Evolutionary conservation across 2,329 filamentous ascomycete species (phyloP).

Genomic region (Nemania diffusa): DNA sequence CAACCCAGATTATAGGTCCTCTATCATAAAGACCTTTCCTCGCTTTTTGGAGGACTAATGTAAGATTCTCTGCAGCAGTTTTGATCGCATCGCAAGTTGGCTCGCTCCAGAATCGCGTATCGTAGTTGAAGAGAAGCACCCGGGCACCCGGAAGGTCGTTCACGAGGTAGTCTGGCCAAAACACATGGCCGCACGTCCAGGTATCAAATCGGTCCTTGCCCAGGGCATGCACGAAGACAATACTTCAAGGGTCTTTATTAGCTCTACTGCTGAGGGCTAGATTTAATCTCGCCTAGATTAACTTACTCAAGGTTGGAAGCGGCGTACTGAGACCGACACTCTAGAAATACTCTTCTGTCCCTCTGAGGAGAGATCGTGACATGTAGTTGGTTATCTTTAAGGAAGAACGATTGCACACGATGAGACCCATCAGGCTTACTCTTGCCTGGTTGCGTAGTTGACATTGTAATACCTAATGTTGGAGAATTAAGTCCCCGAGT

Average conservation of each 20-base stretch:
- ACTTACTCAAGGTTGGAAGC: background rate
- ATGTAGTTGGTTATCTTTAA: background rate
- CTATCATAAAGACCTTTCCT: background rate
- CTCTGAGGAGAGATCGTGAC: background rate
- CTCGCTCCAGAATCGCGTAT: background rate
- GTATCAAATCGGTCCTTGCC: background rate
- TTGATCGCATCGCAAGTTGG: background rate
- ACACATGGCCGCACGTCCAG: background rate
- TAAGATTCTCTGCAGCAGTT: background rate
- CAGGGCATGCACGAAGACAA: background rate
- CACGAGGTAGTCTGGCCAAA: background rate
- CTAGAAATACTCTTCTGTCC: background rate
- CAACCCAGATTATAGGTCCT: background rate
- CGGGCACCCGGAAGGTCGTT: background rate
- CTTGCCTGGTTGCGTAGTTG: background rate
- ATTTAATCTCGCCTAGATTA: background rate
- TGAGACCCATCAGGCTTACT: background rate
- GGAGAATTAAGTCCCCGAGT: too few relatives aligned
- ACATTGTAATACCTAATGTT: too few relatives aligned
- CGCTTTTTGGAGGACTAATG: background rate
- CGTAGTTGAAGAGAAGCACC: background rate
- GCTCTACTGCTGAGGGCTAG: background rate
- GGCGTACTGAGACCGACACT: background rate
- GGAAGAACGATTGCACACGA: background rate
- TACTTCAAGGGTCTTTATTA: background rate